Evolutionary conservation across 768 basidiomycete genomes (phyloP), one percentile per base, ranked within the genome.

Genomic region (Wakefieldia striispora): DNA sequence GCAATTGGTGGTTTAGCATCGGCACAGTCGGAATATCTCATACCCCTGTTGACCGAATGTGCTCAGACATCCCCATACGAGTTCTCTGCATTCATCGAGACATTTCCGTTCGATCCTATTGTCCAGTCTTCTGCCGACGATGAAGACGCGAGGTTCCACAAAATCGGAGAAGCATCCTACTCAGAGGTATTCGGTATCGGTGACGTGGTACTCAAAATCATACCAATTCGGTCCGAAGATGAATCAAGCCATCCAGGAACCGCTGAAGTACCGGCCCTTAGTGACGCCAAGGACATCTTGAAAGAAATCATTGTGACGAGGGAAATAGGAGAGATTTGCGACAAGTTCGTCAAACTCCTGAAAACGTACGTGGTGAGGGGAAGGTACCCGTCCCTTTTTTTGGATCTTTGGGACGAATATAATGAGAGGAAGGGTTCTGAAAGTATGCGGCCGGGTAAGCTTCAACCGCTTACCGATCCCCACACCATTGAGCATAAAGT

Each of bases 101-200:
- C 81, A 19, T 92, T 92, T 60, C 88, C 86, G 10, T 80, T 78
- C 54, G 89, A 91, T 59, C 78, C 83, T 3, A 73, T 88, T 46
- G 77, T 88, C n/a, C 70, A 63, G 40, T 65, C 68, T 37, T 60
- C 62, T 10, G 54, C 57, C 26, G 56, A 60, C 31, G 59, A 51
- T 57, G 69, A 57, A 57, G 56, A 70, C 52, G 51, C 67, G 20
- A 67, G 48, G 6, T 92, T 93, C 68, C 75, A 70, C 56, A 99
- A 99, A 69, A 84, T 97, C 40, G 95, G 95, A 36, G 97, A 99
- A 71, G 97, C 97, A 7, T 91, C 89, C 42, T 99, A 88, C 68
- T 95, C 92, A 0, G 97, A 99, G 63, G 97, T 99, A 24, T 99
- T 91, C 66, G 88, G 88, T 8, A 86, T 94, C 43, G 87, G 87